Evolutionary conservation across 2,329 filamentous ascomycete genomes (phyloP), one percentile per base, ranked within the genome.

Genomic region (Fusarium chlamydosporum): DNA sequence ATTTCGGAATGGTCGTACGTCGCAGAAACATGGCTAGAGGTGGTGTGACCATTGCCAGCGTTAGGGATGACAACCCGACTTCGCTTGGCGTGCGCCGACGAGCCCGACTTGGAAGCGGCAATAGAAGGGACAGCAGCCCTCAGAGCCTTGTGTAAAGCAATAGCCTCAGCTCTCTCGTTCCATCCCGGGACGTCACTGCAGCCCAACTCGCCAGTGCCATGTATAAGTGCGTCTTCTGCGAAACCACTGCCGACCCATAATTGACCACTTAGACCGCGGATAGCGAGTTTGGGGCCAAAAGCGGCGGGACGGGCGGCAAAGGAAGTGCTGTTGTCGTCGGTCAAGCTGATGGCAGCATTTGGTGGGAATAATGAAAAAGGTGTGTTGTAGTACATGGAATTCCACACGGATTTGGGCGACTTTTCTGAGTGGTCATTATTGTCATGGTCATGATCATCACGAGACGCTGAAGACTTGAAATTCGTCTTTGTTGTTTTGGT

Each of bases 241-340:
- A 98, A 97, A 23, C 94, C 94, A 75, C 91, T 95, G 6, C 95
- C 95, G 57, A 97, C 92, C 95, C 95, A 98, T 52, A 99, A 83
- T 76, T 94, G 92, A 16, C 94, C 94, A 75, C 92, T 97, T 68
- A 98, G 81, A 27, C 96, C 95, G 60, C 87, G 88, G 13, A 84
- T 79, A 1, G 92, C 92, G 38, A 99, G 82, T 38, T 87, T 82
- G 6, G 96, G 93, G 1, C 96, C 96, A 81, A 98, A 99, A 38
- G 93, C 94, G 54, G 96, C 96, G 62, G 96, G 96, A 48, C 96
- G 87, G 42, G 96, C 94, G 56, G 97, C 86, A 81, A 99, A 99
- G 72, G 96, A 97, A 13, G 96, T 99, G 72, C 93, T 97, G 80
- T 99, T 99, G 80, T 99, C 96, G 79, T 98, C 94, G 75, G 94